Conservation (phyloP, 306 rosid genomes). For the Lathyrus sativus region DNA sequence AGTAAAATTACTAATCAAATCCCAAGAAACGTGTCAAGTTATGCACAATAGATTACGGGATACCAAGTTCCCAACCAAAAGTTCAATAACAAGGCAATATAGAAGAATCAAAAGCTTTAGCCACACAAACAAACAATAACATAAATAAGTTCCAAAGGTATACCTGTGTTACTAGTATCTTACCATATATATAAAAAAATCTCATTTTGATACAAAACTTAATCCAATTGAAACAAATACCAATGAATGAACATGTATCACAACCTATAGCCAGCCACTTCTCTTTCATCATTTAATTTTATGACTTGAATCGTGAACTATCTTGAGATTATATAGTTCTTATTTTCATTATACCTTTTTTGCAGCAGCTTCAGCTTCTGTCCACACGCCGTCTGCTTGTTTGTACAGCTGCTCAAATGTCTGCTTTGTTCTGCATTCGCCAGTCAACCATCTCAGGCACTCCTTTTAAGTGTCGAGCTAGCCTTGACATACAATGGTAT, state of each 20-base stretch:
- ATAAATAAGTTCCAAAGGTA: slow-evolving; percentile 3
- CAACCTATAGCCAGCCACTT: neutral
- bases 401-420: slow-evolving; percentile 83
- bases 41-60: slow-evolving; percentile 22
- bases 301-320: neutral
- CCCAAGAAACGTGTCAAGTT: slow-evolving; percentile 25
- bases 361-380: slow-evolving; percentile 83
- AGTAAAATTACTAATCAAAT: slow-evolving; percentile 22
- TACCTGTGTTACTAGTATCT: neutral
- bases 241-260: neutral
- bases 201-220: neutral
- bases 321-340: neutral
- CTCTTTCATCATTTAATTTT: neutral
- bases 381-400: slow-evolving; percentile 88
- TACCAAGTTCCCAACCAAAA: slow-evolving; percentile 19
- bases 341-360: slow-evolving; percentile 59
- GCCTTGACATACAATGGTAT: slow-evolving; percentile 98
- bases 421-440: slow-evolving; percentile 98
- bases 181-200: neutral
- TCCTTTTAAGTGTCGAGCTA: slow-evolving; percentile 67
- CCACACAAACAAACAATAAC: slow-evolving; percentile 12
- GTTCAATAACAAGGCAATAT: slow-evolving; percentile 11
- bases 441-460: slow-evolving; percentile 87
- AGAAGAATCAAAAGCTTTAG: slow-evolving; percentile 21
- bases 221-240: neutral